Evolutionary conservation across 2,329 filamentous ascomycete species (phyloP).

Genomic region (Myriosclerotinia scirpicola): DNA sequence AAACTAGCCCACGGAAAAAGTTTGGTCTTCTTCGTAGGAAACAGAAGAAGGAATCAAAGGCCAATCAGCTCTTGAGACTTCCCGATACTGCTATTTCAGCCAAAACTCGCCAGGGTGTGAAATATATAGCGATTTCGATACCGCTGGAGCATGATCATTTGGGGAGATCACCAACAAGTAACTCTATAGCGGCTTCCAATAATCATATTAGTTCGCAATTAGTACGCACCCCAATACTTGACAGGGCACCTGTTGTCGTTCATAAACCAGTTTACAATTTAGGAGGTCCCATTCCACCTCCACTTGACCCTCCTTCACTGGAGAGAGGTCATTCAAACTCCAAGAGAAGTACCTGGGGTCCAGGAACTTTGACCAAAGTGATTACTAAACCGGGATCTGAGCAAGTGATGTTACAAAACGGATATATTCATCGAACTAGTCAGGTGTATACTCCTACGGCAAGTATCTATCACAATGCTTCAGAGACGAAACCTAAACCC

Average conservation of each 20-base stretch:
- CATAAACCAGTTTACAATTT: constrained; percentile 43
- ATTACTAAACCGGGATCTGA: constrained; percentile 22
- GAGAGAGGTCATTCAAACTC: background rate
- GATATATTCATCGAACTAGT: constrained; percentile 23
- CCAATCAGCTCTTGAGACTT: constrained; percentile 44
- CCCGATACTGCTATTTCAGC: constrained; percentile 58
- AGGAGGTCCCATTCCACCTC: constrained; percentile 37
- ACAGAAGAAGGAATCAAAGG: constrained; percentile 38
- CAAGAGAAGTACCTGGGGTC: constrained; percentile 1
- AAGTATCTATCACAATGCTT: background rate
- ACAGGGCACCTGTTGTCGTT: background rate
- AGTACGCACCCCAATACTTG: constrained; percentile 37
- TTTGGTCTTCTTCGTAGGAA: constrained; percentile 41
- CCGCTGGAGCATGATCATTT: constrained; percentile 52
- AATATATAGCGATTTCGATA: constrained; percentile 62
- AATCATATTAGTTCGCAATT: constrained; percentile 12
- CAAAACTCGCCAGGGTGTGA: constrained; percentile 53
- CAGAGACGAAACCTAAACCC: background rate
- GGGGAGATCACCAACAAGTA: constrained; percentile 26
- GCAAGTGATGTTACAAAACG: constrained; percentile 23
- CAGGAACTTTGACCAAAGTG: constrained; percentile 9
- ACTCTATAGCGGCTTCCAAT: background rate
- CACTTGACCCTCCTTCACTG: background rate
- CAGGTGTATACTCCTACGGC: constrained; percentile 10
- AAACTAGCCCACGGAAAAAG: constrained; percentile 39